These are phyloP conservation scores for Phytophthora colocasiae DNA, from an alignment of 352 stramenopile genomes.

Conservation along the genomic window DNA sequence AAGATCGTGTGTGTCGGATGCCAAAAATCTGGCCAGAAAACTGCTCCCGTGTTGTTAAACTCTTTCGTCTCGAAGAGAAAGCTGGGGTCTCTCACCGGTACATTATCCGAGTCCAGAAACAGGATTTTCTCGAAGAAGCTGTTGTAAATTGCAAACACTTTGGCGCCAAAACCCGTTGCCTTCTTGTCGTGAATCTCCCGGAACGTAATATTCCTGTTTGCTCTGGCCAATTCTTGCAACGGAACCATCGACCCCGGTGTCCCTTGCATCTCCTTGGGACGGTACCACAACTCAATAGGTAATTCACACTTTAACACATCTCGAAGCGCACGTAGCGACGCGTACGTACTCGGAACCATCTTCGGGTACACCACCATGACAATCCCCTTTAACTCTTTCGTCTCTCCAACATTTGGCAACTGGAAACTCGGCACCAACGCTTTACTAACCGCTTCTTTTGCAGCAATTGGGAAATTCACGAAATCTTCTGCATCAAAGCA, in stretches of 20 bases:
- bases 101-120: conserved; percentile 73
- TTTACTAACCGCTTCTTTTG: conserved; percentile 24
- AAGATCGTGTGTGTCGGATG: conserved; percentile 67
- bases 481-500: conserved; percentile 58
- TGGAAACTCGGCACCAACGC: conserved; percentile 17
- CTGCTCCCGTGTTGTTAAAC: conserved; percentile 49
- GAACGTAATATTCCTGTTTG: conserved; percentile 23
- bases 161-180: conserved; percentile 55
- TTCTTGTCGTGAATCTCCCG: conserved; percentile 40
- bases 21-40: conserved; percentile 85
- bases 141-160: conserved; percentile 61
- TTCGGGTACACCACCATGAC: conserved; percentile 69
- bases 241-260: conserved; percentile 28
- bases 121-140: conserved; percentile 55
- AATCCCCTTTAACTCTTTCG: conserved; percentile 38
- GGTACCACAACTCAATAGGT: conserved; percentile 65
- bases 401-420: conserved; percentile 15
- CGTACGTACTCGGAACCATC: conserved; percentile 55
- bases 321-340: conserved; percentile 42
- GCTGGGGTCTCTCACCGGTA: conserved; percentile 59
- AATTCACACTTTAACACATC: conserved; percentile 44
- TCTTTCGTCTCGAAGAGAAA: conserved; percentile 58
- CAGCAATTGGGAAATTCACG: conserved; percentile 43
- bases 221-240: conserved; percentile 15
- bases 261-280: conserved; percentile 36